Evolutionary conservation across 257 asterid species (phyloP).

Genomic region (Plantago major): DNA sequence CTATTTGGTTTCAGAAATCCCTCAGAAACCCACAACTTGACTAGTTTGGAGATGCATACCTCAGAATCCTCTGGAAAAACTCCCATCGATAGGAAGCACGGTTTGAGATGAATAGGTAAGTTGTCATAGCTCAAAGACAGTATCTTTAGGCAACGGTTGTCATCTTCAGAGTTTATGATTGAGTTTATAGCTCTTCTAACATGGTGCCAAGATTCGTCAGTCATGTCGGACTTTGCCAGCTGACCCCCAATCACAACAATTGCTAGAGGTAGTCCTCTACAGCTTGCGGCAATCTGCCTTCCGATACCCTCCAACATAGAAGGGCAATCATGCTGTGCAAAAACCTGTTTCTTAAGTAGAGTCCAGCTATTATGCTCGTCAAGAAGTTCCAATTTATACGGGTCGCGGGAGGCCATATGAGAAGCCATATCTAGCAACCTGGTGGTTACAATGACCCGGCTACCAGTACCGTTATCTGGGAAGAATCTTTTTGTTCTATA

Average conservation of each 20-base stretch:
- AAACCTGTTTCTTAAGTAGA: neutral
- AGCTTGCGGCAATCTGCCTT: neutral
- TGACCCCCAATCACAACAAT: no score
- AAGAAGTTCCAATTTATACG: neutral
- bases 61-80: neutral
- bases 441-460: no score
- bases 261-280: no score
- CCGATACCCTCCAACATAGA: neutral
- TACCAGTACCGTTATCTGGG: no score
- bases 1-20: neutral
- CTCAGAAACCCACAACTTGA: neutral
- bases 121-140: no score
- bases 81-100: neutral
- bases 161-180: no score
- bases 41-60: neutral
- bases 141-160: no score
- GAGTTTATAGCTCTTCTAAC: no score
- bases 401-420: neutral
- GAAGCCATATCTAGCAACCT: no score
- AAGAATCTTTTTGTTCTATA: no score
- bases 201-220: no score
- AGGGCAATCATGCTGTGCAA: neutral
- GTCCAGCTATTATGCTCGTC: neutral
- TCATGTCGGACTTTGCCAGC: no score
- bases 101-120: neutral